A percentile compares a stretch with the other conserved stretches of the same genome.
phyloP scores from a whole-genome alignment of 805 yeast genomes.

The Blastobotrys muscicola region DNA sequence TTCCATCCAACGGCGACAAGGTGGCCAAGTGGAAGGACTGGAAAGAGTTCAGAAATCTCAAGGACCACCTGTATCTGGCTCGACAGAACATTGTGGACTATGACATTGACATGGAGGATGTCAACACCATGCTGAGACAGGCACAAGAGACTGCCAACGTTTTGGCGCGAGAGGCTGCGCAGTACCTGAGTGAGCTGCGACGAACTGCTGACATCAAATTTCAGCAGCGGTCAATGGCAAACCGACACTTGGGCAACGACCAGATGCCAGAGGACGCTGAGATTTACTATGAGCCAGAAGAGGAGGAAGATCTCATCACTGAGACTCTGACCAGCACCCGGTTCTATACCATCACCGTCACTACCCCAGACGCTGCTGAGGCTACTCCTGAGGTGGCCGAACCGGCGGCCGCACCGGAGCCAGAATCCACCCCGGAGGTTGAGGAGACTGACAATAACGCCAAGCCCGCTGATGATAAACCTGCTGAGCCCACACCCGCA shows the following conservation, averaged over 20 bases:
- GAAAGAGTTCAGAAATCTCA: slow-evolving; percentile 36
- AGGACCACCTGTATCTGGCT: slow-evolving; percentile 32
- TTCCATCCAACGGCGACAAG: slow-evolving; percentile 1
- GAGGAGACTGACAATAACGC: background rate
- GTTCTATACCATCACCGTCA: slow-evolving; percentile 34
- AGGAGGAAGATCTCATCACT: slow-evolving; percentile 15
- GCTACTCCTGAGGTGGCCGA: background rate
- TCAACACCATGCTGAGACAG: slow-evolving; percentile 30
- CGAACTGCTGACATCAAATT: slow-evolving; percentile 17
- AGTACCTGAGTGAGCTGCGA: slow-evolving; percentile 23
- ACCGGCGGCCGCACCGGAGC: background rate
- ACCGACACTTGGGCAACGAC: slow-evolving; percentile 8
- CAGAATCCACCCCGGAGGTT: slow-evolving; percentile 1
- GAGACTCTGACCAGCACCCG: slow-evolving; percentile 15
- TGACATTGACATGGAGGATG: slow-evolving; percentile 31
- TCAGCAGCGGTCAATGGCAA: slow-evolving; percentile 12
- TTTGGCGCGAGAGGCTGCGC: slow-evolving; percentile 36
- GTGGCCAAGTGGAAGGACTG: slow-evolving; percentile 25
- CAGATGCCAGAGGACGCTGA: slow-evolving; percentile 19
- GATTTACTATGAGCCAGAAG: slow-evolving; percentile 17
- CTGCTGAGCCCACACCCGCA: background rate
- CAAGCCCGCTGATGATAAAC: background rate
- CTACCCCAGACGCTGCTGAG: slow-evolving; percentile 4
- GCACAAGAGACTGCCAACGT: slow-evolving; percentile 37
- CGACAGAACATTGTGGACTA: slow-evolving; percentile 35